Evolutionary conservation across 83 land plant genomes (phyloP).

Genomic region (Diphasiastrum complanatum): DNA sequence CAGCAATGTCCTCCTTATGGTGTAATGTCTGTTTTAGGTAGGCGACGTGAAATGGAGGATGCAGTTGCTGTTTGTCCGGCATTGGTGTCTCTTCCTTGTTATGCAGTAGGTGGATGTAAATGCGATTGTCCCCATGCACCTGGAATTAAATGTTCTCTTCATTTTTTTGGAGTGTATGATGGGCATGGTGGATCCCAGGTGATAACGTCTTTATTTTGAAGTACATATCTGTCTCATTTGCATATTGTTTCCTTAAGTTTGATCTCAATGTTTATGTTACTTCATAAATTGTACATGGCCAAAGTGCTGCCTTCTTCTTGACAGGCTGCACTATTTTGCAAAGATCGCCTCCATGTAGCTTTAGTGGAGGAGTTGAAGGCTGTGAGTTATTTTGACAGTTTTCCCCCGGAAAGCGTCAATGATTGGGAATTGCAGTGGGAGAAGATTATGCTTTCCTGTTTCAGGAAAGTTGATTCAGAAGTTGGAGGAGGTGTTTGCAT

Average conservation of each 20-base stretch:
- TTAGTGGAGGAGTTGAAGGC: constrained; percentile 47
- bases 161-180: constrained; percentile 32
- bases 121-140: not conserved
- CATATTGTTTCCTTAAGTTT: not conserved
- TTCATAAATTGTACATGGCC: not conserved
- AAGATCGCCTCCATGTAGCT: constrained; percentile 41
- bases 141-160: not conserved
- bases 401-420: not conserved
- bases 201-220: not conserved
- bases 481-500: constrained; percentile 21
- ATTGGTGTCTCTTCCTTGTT: constrained; percentile 2
- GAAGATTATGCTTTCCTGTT: constrained; percentile 29
- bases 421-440: constrained; percentile 27
- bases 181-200: constrained; percentile 35
- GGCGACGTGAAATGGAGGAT: constrained; percentile 31
- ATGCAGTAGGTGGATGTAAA: not conserved
- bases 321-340: constrained; percentile 56
- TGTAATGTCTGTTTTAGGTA: constrained; percentile 14
- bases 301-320: not conserved
- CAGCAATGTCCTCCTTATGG: constrained; percentile 23
- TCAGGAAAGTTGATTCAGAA: constrained; percentile 42
- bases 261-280: not conserved
- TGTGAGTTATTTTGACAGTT: not conserved
- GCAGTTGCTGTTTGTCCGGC: constrained; percentile 13
- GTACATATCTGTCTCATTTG: not conserved